Percentiles rank a stretch among this genome's conserved stretches.
Evolutionary conservation across 2,329 filamentous ascomycete genomes (phyloP).

Genomic region (Penicillium hordei): DNA sequence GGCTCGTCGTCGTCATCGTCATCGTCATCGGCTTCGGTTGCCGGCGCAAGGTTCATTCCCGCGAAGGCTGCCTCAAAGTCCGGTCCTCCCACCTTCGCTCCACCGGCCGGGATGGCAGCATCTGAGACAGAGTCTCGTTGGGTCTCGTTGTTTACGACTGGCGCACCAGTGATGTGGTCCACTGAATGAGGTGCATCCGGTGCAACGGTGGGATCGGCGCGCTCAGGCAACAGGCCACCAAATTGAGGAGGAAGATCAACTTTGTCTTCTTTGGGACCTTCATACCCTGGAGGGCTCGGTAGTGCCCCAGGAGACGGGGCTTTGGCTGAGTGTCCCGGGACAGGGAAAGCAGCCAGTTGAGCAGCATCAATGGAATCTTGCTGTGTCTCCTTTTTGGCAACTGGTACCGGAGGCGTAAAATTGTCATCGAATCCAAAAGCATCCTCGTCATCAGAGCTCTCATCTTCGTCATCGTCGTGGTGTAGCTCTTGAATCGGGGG

Average conservation of each 20-base stretch:
- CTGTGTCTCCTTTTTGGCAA: conserved; percentile 29
- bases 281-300: conserved; percentile 53
- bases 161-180: conserved; percentile 37
- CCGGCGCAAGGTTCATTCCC: conserved; percentile 45
- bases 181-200: conserved; percentile 43
- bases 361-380: conserved; percentile 39
- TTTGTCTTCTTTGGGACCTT: conserved; percentile 26
- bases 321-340: conserved; percentile 40
- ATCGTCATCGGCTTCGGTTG: conserved; percentile 45
- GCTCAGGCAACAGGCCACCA: conserved; percentile 41
- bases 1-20: conserved; percentile 65
- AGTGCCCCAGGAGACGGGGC: conserved; percentile 58
- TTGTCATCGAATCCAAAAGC: conserved; percentile 81
- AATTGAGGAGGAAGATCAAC: conserved; percentile 40
- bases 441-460: conserved; percentile 68
- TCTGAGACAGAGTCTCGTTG: conserved; percentile 22
- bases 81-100: conserved; percentile 36
- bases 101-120: conserved; percentile 21
- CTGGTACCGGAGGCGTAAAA: conserved; percentile 67
- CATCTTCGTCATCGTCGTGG: conserved; percentile 80
- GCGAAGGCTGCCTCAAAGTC: conserved; percentile 52
- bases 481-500: conserved; percentile 89
- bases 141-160: conserved; percentile 38
- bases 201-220: conserved; percentile 40
- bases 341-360: conserved; percentile 40